A percentile compares a stretch with the other conserved stretches of the same genome.
Evolutionary conservation across 371 early-diverging fungal genomes (phyloP).

Genomic region (Apophysomyces sp.): DNA sequence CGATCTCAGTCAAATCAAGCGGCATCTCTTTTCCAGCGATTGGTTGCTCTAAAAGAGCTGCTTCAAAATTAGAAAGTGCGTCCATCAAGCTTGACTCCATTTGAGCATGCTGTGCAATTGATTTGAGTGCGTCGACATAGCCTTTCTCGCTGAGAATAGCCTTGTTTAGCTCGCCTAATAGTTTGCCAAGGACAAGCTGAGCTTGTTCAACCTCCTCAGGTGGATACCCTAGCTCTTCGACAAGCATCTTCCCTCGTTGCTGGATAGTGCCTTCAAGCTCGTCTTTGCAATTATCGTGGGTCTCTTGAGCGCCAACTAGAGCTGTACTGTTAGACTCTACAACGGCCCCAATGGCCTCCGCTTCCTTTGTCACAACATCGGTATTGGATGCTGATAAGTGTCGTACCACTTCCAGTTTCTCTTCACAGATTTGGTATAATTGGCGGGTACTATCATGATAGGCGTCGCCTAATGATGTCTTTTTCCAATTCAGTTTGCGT

Average conservation of each 20-base stretch:
- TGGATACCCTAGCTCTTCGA: not conserved
- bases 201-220: not conserved
- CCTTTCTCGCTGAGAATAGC: not conserved
- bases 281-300: not conserved
- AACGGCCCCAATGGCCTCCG: not conserved
- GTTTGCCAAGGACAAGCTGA: not conserved
- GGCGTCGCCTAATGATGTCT: constrained; percentile 3
- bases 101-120: not conserved
- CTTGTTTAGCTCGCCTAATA: not conserved
- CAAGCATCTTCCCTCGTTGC: not conserved
- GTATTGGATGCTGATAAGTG: not conserved
- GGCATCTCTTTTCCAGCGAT: not conserved
- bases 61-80: not conserved
- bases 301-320: not conserved
- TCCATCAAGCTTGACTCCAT: not conserved
- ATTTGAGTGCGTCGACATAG: not conserved
- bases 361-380: not conserved
- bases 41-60: not conserved
- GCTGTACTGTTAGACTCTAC: not conserved
- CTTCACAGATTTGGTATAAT: not conserved
- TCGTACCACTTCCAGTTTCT: not conserved
- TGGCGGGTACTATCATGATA: not conserved
- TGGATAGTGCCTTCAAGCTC: not conserved
- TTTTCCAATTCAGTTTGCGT: constrained; percentile 2
- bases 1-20: constrained; percentile 12